Percentiles rank a stretch among this genome's conserved stretches.
These are phyloP conservation scores for Thelonectria blattea DNA, from an alignment of 2,329 filamentous ascomycete genomes.

Conservation along the genomic window DNA sequence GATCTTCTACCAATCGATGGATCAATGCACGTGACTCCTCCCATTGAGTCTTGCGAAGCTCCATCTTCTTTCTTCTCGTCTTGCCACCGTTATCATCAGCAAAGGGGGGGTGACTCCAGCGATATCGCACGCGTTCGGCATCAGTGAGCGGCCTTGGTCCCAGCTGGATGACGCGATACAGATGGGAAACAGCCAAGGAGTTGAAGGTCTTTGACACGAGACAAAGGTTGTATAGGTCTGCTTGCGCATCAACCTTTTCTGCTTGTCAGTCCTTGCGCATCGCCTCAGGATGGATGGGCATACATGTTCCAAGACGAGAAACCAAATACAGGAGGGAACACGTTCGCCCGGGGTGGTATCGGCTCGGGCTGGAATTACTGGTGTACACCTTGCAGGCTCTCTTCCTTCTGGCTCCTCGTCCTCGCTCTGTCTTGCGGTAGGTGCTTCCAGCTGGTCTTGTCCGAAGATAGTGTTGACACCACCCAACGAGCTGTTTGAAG, in stretches of 20 bases:
- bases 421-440: not conserved
- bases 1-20: not conserved
- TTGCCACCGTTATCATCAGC: not conserved
- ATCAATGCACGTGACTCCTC: not conserved
- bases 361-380: not conserved
- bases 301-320: not conserved
- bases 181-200: not conserved
- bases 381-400: not conserved
- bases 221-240: not conserved
- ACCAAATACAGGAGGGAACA: not conserved
- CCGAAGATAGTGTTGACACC: not conserved
- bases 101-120: too few relatives aligned
- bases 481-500: not conserved
- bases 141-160: not conserved
- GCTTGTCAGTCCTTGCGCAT: not conserved
- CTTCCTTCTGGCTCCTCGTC: not conserved
- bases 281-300: not conserved
- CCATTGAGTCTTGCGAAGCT: not conserved
- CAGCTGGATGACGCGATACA: not conserved
- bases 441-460: not conserved
- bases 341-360: not conserved
- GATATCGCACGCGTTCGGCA: not conserved
- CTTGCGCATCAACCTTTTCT: not conserved
- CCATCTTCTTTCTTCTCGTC: not conserved
- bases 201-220: slow-evolving; percentile 3